A percentile compares a stretch with the other conserved stretches of the same genome.
phyloP scores from a whole-genome alignment of 2,329 filamentous ascomycete species.

The Chaetoscypha palmicola region DNA sequence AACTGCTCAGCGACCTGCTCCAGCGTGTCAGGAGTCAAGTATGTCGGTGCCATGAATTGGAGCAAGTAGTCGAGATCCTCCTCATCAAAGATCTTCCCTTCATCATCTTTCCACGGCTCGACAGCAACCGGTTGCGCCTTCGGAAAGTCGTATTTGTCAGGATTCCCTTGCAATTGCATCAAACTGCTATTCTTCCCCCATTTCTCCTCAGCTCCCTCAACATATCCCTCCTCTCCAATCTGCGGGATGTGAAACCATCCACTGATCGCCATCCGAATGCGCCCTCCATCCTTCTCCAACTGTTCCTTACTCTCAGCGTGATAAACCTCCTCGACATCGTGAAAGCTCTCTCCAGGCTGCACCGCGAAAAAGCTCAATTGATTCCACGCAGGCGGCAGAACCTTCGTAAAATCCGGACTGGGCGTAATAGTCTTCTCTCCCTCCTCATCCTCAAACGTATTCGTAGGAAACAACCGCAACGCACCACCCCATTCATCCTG shows the following conservation, averaged over 20 bases:
- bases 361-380: slow-evolving; percentile 98
- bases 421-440: slow-evolving; percentile 75
- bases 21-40: slow-evolving; percentile 85
- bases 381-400: slow-evolving; percentile 92
- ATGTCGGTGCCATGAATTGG: slow-evolving; percentile 82
- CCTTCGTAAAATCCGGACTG: slow-evolving; percentile 67
- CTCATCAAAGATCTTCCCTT: slow-evolving; percentile 60
- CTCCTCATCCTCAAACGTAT: slow-evolving; percentile 55
- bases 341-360: slow-evolving; percentile 96
- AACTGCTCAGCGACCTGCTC: slow-evolving; percentile 77
- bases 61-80: slow-evolving; percentile 83
- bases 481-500: slow-evolving; percentile 89
- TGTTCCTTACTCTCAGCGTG: slow-evolving; percentile 53
- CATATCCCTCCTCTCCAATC: slow-evolving; percentile 83
- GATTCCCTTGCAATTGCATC: slow-evolving; percentile 86
- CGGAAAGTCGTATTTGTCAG: slow-evolving; percentile 81
- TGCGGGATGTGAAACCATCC: slow-evolving; percentile 99
- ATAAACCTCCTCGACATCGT: slow-evolving; percentile 98
- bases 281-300: slow-evolving; percentile 61
- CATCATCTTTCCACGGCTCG: slow-evolving; percentile 27
- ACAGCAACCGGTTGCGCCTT: slow-evolving; percentile 50
- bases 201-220: slow-evolving; percentile 80
- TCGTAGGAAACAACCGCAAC: slow-evolving; percentile 74
- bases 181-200: slow-evolving; percentile 84
- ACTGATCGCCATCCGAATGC: slow-evolving; percentile 93